phyloP scores from a whole-genome alignment of 179 eudicot species.

The Sideroxylon spinosum region DNA sequence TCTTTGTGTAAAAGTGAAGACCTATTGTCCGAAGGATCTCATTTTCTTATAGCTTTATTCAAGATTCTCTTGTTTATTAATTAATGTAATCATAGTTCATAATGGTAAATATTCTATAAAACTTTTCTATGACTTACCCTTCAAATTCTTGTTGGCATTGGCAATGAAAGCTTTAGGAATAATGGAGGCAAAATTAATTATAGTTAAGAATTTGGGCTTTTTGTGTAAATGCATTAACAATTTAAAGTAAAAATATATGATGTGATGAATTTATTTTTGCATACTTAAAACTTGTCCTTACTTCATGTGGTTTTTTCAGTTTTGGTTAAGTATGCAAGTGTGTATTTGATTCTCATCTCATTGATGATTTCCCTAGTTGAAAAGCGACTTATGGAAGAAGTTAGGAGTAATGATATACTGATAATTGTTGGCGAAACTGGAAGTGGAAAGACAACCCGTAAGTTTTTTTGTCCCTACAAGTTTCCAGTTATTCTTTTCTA shows the following conservation, averaged over 20 bases:
- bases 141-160: neutral
- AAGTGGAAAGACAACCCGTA: slow-evolving; percentile 98
- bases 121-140: neutral
- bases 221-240: neutral
- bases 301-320: neutral
- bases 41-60: neutral
- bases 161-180: neutral
- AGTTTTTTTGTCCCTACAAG: slow-evolving; percentile 24
- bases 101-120: neutral
- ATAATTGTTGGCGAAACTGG: slow-evolving; percentile 99
- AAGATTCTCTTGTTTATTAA: neutral
- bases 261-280: neutral
- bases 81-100: neutral
- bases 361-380: slow-evolving; percentile 47
- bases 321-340: neutral
- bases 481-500: neutral
- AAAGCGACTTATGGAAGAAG: slow-evolving; percentile 65
- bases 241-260: neutral
- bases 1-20: neutral
- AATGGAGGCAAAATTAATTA: neutral
- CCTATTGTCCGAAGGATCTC: neutral
- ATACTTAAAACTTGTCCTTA: neutral
- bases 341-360: slow-evolving; percentile 7
- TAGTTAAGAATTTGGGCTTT: neutral
- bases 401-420: slow-evolving; percentile 51